Conservation (phyloP, 2,329 filamentous ascomycete species). For the Pseudogymnoascus sp. region DNA sequence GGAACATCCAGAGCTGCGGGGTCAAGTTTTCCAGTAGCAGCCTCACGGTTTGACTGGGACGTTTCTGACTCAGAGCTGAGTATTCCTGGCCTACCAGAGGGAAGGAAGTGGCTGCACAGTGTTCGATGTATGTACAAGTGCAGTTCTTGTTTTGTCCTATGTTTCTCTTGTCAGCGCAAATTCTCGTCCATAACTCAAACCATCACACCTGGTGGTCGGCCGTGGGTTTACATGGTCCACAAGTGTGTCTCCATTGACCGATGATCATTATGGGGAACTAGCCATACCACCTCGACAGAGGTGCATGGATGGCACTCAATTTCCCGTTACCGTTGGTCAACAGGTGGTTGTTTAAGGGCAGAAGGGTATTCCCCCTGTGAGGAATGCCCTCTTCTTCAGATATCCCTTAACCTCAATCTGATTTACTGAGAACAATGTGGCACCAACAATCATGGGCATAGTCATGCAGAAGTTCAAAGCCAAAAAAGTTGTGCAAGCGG, state of each 20-base stretch:
- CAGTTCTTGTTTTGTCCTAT: not conserved
- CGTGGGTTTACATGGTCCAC: not conserved
- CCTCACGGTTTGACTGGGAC: not conserved
- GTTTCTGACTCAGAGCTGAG: not conserved
- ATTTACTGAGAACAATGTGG: not conserved
- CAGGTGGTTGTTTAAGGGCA: not conserved
- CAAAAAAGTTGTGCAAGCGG: not conserved
- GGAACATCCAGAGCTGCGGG: not conserved
- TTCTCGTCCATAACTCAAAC: not conserved
- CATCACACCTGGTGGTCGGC: not conserved
- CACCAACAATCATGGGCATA: not conserved
- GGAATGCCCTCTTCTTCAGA: not conserved
- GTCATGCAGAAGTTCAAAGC: not conserved
- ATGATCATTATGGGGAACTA: not conserved
- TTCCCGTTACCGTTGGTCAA: not conserved
- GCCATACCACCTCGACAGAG: not conserved
- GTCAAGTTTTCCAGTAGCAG: not conserved
- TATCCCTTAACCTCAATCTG: not conserved
- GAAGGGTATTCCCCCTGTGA: not conserved
- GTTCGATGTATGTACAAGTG: not conserved
- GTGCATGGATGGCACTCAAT: not conserved
- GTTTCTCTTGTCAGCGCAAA: not conserved
- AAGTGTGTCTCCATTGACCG: not conserved
- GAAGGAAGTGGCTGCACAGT: slow-evolving; percentile 8
- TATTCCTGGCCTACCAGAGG: slow-evolving; percentile 6